Percentiles rank a stretch among this genome's conserved stretches.
Conservation (phyloP, 1,284 basidiomycete genomes). For the Mrakiaceae sp. region DNA sequence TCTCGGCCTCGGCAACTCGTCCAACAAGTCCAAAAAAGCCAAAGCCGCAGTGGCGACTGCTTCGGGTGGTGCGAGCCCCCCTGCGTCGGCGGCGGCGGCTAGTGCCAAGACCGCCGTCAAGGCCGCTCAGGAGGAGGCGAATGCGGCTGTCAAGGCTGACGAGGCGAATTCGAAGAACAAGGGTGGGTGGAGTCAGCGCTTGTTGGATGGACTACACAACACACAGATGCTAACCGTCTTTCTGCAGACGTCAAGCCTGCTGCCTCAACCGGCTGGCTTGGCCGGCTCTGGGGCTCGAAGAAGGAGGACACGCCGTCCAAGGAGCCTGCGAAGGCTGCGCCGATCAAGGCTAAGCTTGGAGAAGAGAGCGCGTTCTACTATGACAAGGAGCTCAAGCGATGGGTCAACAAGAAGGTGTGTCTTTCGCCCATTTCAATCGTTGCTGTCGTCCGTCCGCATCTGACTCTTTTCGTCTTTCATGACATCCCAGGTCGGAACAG, state of each 20-base stretch:
- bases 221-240: not conserved
- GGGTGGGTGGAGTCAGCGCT: not conserved
- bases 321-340: conserved; percentile 41
- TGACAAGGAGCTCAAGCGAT: conserved; percentile 85
- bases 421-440: not conserved
- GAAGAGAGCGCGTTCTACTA: conserved; percentile 87
- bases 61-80: not conserved
- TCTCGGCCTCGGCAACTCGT: conserved; percentile 76
- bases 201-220: not conserved
- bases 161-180: not conserved
- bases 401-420: conserved; percentile 85
- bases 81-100: too few relatives aligned
- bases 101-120: too few relatives aligned
- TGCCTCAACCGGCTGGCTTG: conserved; percentile 52
- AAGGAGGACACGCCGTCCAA: conserved; percentile 40
- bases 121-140: conserved; percentile 17
- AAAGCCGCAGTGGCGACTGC: conserved; percentile 11
- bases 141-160: not conserved
- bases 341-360: conserved; percentile 82
- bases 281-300: conserved; percentile 56
- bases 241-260: conserved; percentile 24
- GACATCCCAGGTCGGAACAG: conserved; percentile 42
- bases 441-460: not conserved
- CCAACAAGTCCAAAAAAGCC: conserved; percentile 37
- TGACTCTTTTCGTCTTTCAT: conserved; percentile 16